Evolutionary conservation across 805 yeast species (phyloP), one percentile per base, ranked within the genome.

Genomic region (Metschnikowia colocasiae): DNA sequence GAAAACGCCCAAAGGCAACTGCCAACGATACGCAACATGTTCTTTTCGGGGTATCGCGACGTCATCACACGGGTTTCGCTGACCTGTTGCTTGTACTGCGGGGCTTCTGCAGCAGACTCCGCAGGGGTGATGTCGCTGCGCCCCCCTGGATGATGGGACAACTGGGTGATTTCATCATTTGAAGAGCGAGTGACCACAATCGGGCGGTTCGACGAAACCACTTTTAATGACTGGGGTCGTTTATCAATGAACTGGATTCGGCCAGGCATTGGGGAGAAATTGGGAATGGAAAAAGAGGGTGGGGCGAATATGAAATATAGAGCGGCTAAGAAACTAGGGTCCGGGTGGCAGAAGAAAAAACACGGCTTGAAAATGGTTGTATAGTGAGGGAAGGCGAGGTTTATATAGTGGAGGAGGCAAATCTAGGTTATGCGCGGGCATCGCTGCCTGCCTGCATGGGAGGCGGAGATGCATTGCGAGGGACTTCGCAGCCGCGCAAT

Each of bases 1-100:
- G 55, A 42, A 36, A 53, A 36, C 2, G 58, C 32, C 57, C 61
- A 59, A 3, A 47, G 18, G 35, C 59, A 59, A n/a, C 54, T 43
- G 3, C 52, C 53, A 8, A 51, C 22, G n/a, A 52, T 51, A 1
- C 61, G 50, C 48, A 45, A 48, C 37, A 47, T 41, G 42, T 59
- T 59, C 13, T 43, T 41, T 8, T 53, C 47, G 1, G 63, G 63
- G 20, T 40, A 44, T 7, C 47, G 45, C n/a, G 55, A 44, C 2
- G 57, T 48, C 59, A 59, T 56, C 27, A 48, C 18, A 37, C 26
- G 43, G 22, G 26, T 13, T 31, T 53, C 55, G 20, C 34, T 20
- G 9, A n/a, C 23, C 16, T 44, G 51, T 35, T 45, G 47, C 2
- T 52, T 26, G 22, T 50, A 25, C 8, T 13, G 39, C 3, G 38